Evolutionary conservation across 345 rosid species (phyloP), one percentile per base, ranked within the genome.

Genomic region (Arabidopsis arenosa): DNA sequence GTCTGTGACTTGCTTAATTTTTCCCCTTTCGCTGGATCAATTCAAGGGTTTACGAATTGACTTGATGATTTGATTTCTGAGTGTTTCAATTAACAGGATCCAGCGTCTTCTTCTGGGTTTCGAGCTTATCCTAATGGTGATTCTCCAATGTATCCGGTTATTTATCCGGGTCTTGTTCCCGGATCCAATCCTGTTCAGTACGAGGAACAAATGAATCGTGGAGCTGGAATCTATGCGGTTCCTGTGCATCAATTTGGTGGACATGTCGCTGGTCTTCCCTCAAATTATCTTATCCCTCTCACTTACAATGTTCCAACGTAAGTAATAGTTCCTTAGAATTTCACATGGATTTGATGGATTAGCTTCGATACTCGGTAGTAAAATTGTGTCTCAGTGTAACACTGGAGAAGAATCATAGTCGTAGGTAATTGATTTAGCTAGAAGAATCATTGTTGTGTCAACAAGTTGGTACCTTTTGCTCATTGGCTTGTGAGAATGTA

Each of bases 211-310:
- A 51, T 14, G 68, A 90, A 87, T 76, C 85, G 83, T 45, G 95
- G 94, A 44, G 90, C 96, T 13, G 97, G 99, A 41, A 79, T 96
- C 35, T 96, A 96, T 51, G 99, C 99, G 0, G 91, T 96, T 61
- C 91, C 93, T 68, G 87, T 84, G 52, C 81, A 82, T 17, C 91
- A 93, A 9, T 83, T 66, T 75, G 81, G 80, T 80, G 88, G 92
- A 37, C 83, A 87, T 55, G 13, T 83, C 58, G 63, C 88, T 73
- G 97, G 92, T 80, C 72, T 90, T 71, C 89, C 90, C 5, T 80
- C 98, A 6, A 85, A 83, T 72, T 81, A 86, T 15, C 97, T 93
- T 65, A 85, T 96, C 81, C 98, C 99, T 48, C 99, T 96, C 43
- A 88, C 98, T 21, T 93, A 86, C 79, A 88, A 82, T 56, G 57